A percentile compares a stretch with the other conserved stretches of the same genome.
Conservation (phyloP, 371 early-diverging fungal genomes). For the Mucor circinelloides region DNA sequence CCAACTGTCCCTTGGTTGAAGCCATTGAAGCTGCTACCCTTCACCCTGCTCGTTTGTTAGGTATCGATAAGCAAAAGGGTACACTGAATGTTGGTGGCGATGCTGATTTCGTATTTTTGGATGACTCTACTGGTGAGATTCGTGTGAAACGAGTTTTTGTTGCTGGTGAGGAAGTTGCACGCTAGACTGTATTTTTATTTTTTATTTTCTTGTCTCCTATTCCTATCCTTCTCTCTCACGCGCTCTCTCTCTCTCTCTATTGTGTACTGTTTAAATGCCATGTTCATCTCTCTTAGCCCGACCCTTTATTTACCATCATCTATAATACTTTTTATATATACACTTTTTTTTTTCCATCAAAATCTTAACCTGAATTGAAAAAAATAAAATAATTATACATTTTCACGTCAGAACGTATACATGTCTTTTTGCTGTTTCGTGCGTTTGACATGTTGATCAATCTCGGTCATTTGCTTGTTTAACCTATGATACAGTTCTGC, state of each 20-base stretch:
- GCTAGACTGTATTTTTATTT: slow-evolving; percentile 1
- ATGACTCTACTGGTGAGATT: slow-evolving; percentile 58
- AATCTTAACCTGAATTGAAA: background rate
- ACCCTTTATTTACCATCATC: background rate
- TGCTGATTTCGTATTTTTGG: slow-evolving; percentile 80
- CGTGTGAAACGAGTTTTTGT: slow-evolving; percentile 72
- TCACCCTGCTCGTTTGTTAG: slow-evolving; percentile 80
- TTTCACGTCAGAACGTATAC: slow-evolving; percentile 33
- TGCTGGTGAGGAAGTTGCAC: slow-evolving; percentile 68
- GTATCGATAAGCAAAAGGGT: slow-evolving; percentile 75
- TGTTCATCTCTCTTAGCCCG: background rate
- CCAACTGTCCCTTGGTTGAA: slow-evolving; percentile 78
- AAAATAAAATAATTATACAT: background rate
- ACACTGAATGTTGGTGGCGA: slow-evolving; percentile 77
- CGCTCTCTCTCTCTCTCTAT: too few species aligned
- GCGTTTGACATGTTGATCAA: slow-evolving; percentile 19
- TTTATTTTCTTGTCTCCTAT: background rate
- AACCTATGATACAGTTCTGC: slow-evolving; percentile 4
- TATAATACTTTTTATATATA: background rate
- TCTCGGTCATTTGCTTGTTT: slow-evolving; percentile 8
- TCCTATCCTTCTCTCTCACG: too few species aligned
- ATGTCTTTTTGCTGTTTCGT: slow-evolving; percentile 28
- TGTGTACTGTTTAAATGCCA: background rate
- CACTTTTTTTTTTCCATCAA: background rate
- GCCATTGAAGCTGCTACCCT: slow-evolving; percentile 86